Evolutionary conservation across 73 alveolate genomes (phyloP), one percentile per base, ranked within the genome.

Genomic region (Paramecium primaurelia): DNA sequence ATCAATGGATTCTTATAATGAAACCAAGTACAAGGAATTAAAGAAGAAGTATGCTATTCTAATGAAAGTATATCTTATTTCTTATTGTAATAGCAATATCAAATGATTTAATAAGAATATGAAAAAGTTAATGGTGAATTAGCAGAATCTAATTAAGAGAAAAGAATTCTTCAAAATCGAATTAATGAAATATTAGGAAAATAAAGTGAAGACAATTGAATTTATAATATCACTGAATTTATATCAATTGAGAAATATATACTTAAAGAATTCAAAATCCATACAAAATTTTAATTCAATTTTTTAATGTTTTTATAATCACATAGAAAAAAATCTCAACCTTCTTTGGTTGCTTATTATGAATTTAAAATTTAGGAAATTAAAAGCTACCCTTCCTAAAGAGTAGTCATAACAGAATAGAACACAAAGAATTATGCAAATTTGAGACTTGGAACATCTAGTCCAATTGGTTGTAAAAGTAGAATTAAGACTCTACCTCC

Each of bases 41-140:
- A 75, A 75, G 32, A 75, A 37, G 26, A 75, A 75, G 40, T 75
- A 75, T 75, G 88, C 88, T 3, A 75, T 75, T 37, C 26, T 75
- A 8, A 37, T 75, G 88, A 75, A 75, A 10, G 88, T 75, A 75
- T 14, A 7, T 4, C 1, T 22, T 12, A 38, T 34, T 20, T 6
- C 18, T 14, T 75, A 30, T 75, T 38, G 3, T 3, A 16, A 75
- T 37, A 75, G 88, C 37, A 75, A 75, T 40, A 75, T 75, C 37
- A 30, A 75, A 32, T 32, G 49, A 45, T 75, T 14, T 38, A 75
- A 37, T 32, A 37, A 20, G 88, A 75, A 40, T 75, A 75, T 75
- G 38, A 75, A 34, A 75, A 75, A 75, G 60, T 75, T 34, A 75
- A 75, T 75, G 30, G 49, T 34, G 88, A 75, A 75, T 75, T 75